Evolutionary conservation across 1,284 basidiomycete species (phyloP).

Genomic region (Phlebopus sp.): DNA sequence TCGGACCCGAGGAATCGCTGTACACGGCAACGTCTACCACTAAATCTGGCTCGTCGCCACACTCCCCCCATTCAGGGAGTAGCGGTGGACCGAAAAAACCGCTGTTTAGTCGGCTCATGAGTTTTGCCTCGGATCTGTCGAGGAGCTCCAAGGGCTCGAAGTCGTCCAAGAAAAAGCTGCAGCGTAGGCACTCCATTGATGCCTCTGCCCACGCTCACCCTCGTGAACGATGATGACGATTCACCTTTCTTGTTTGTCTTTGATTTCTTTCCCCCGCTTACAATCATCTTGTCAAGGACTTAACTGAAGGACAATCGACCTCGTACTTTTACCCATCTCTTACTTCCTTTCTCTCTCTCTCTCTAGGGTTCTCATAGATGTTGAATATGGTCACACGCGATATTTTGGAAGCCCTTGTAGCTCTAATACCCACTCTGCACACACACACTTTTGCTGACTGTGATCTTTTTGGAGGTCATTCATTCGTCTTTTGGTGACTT

Average conservation of each 20-base stretch:
- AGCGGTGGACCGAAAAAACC: conserved; percentile 39
- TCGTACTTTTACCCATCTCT: conserved; percentile 1
- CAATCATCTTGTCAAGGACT: conserved; percentile 4
- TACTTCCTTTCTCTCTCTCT: conserved; percentile 12
- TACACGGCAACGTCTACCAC: conserved; percentile 51
- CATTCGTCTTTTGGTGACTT: conserved; percentile 10
- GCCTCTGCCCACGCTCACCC: conserved; percentile 23
- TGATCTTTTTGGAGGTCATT: too few relatives aligned
- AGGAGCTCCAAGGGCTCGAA: conserved; percentile 22
- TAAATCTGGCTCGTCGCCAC: conserved; percentile 44
- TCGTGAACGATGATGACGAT: conserved; percentile 18
- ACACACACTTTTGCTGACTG: too few relatives aligned
- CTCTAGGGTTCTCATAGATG: conserved; percentile 20
- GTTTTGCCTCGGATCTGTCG: conserved; percentile 42
- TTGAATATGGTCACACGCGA: conserved; percentile 8
- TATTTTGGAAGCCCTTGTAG: conserved; percentile 20
- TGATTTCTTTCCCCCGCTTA: conserved; percentile 4
- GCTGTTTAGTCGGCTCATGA: conserved; percentile 48
- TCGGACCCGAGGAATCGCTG: conserved; percentile 46
- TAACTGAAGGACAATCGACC: conserved; percentile 12
- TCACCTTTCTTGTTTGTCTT: not conserved
- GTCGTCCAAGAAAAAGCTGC: conserved; percentile 31
- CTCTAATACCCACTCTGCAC: conserved; percentile 22
- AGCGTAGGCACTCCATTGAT: conserved; percentile 46
- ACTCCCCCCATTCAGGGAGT: conserved; percentile 29